phyloP scores from a whole-genome alignment of 805 yeast genomes.

The Lachancea sp. region DNA sequence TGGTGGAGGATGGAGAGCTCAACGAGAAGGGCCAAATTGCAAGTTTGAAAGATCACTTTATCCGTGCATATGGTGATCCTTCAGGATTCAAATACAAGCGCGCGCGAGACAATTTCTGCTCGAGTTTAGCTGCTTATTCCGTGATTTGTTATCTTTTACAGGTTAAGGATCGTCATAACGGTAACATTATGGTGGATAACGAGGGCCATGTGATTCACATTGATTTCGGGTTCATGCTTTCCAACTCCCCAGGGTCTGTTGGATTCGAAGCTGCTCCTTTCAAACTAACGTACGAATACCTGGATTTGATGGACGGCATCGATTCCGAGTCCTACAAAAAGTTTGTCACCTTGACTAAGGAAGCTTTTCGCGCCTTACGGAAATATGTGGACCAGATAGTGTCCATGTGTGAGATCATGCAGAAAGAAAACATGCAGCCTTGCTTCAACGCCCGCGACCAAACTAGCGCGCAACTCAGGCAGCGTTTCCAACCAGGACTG shows the following conservation, averaged over 20 bases:
- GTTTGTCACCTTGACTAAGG: constrained; percentile 59
- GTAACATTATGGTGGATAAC: constrained; percentile 92
- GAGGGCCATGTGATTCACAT: constrained; percentile 94
- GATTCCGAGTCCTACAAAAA: constrained; percentile 53
- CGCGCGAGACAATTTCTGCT: constrained; percentile 82
- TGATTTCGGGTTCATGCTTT: constrained; percentile 88
- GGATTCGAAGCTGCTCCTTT: constrained; percentile 98
- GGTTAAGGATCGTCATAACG: constrained; percentile 94
- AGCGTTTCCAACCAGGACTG: constrained; percentile 74
- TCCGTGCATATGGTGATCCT: constrained; percentile 64
- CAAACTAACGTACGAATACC: constrained; percentile 82
- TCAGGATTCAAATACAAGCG: constrained; percentile 48
- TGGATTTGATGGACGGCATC: constrained; percentile 79
- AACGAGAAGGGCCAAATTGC: constrained; percentile 64
- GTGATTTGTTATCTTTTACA: constrained; percentile 84
- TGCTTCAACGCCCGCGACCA: constrained; percentile 86
- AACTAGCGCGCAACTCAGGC: constrained; percentile 71
- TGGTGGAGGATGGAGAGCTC: constrained; percentile 53
- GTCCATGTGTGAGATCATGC: constrained; percentile 89
- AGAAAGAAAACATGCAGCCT: constrained; percentile 80
- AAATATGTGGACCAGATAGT: constrained; percentile 67
- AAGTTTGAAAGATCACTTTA: constrained; percentile 72
- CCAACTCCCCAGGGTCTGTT: constrained; percentile 94
- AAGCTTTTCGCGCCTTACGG: constrained; percentile 69
- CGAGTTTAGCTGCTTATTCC: constrained; percentile 86